Percentiles rank a stretch among this genome's conserved stretches.
phyloP scores from a whole-genome alignment of 345 rosid species.

The Eucalyptus leucophloia region DNA sequence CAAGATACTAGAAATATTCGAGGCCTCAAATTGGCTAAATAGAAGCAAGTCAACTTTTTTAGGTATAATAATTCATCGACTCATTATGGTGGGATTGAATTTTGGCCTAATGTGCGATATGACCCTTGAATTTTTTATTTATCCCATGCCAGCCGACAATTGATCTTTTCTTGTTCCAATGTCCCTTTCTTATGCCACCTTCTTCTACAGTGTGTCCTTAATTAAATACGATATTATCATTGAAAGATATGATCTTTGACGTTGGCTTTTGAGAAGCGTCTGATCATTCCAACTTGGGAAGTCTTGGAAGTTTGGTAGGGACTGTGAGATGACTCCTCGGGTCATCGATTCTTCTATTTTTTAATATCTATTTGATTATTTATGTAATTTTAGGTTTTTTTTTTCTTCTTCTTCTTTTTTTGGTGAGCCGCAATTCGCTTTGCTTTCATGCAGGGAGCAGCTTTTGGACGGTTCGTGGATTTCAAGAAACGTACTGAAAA shows the following conservation, averaged over 20 bases:
- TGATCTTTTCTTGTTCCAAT: neutral
- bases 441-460: neutral
- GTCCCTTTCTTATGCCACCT: neutral
- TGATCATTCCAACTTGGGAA: neutral
- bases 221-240: neutral
- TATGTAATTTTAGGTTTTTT: neutral
- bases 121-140: too few relatives aligned
- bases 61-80: neutral
- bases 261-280: neutral
- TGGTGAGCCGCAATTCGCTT: neutral
- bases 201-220: neutral
- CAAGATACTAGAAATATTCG: too few relatives aligned
- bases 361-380: neutral
- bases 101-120: neutral
- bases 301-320: neutral
- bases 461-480: neutral
- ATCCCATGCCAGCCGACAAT: too few relatives aligned
- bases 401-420: neutral
- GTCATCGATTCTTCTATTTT: neutral
- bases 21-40: neutral
- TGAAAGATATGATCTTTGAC: neutral
- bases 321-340: neutral
- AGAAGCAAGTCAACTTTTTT: neutral
- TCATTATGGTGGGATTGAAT: neutral
- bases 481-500: neutral